phyloP scores from a whole-genome alignment of 2,329 filamentous ascomycete genomes.

The Cercospora sp. region DNA sequence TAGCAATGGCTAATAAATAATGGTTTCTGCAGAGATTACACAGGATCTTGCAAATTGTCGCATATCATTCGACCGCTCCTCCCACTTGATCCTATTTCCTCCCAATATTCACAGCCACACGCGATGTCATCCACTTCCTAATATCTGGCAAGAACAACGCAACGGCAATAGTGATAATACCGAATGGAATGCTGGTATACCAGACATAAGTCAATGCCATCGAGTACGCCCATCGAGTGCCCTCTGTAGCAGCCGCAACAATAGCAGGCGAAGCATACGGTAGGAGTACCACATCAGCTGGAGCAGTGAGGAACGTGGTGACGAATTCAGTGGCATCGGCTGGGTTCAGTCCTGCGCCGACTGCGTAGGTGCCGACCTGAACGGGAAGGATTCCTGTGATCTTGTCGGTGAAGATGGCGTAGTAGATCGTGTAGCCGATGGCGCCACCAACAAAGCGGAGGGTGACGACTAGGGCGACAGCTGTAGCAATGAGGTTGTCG shows the following conservation, averaged over 20 bases:
- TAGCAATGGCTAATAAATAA: neutral
- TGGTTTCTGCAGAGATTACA: neutral
- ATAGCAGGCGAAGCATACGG: slow-evolving; percentile 19
- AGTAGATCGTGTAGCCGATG: slow-evolving; percentile 41
- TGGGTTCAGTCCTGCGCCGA: slow-evolving; percentile 27
- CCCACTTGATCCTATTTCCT: neutral
- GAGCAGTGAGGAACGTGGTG: slow-evolving; percentile 12
- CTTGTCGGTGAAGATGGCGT: slow-evolving; percentile 52
- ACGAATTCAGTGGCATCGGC: slow-evolving; percentile 15
- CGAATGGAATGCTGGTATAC: slow-evolving; percentile 23
- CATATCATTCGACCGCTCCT: neutral
- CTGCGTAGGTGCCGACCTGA: slow-evolving; percentile 49
- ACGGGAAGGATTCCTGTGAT: slow-evolving; percentile 51
- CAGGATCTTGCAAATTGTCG: neutral
- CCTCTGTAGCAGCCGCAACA: slow-evolving; percentile 14
- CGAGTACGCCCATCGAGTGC: slow-evolving; percentile 13
- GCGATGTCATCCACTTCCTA: slow-evolving; percentile 9
- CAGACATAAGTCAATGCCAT: slow-evolving; percentile 24
- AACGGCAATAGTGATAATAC: neutral
- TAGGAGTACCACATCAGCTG: slow-evolving; percentile 1
- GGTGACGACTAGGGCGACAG: slow-evolving; percentile 65
- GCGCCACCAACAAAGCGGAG: slow-evolving; percentile 66
- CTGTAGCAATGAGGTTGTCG: slow-evolving; percentile 66
- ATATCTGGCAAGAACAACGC: slow-evolving; percentile 1
- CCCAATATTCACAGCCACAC: slow-evolving; percentile 7